A percentile compares a stretch with the other conserved stretches of the same genome.
These are phyloP conservation scores for Teratosphaeriaceae sp. DNA, from an alignment of 2,329 filamentous ascomycete species.

Conservation along the genomic window DNA sequence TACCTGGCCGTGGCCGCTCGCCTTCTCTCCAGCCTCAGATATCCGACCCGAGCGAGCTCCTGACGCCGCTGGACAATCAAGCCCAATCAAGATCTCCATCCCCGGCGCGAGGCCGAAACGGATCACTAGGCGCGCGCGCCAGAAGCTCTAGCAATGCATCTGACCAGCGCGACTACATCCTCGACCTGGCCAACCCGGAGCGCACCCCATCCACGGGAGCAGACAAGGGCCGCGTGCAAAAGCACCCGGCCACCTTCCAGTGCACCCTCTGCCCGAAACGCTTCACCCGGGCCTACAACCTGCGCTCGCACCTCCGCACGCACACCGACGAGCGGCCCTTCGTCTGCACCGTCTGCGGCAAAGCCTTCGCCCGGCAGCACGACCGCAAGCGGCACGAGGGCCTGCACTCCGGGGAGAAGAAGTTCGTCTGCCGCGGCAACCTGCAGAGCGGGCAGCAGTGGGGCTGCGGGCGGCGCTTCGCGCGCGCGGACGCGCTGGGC, in stretches of 20 bases:
- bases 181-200: conserved; percentile 83
- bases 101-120: conserved; percentile 33
- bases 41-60: conserved; percentile 25
- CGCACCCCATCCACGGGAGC: conserved; percentile 62
- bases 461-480: conserved; percentile 91
- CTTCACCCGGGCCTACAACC: conserved; percentile 93
- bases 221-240: conserved; percentile 76
- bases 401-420: conserved; percentile 94
- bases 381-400: conserved; percentile 97
- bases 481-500: conserved; percentile 88
- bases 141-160: conserved; percentile 47
- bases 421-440: conserved; percentile 92
- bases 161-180: conserved; percentile 66
- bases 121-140: conserved; percentile 32
- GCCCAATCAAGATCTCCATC: conserved; percentile 39
- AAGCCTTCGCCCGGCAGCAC: conserved; percentile 95
- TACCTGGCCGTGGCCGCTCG: conserved; percentile 27
- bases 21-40: conserved; percentile 27
- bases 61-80: conserved; percentile 38
- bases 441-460: conserved; percentile 77
- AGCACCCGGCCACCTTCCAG: conserved; percentile 96
- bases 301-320: conserved; percentile 89
- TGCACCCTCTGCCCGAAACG: conserved; percentile 89
- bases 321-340: conserved; percentile 97
- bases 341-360: conserved; percentile 93